These are phyloP conservation scores for Apostasia ramifera DNA, from an alignment of 106 monocot genomes.

Conservation along the genomic window DNA sequence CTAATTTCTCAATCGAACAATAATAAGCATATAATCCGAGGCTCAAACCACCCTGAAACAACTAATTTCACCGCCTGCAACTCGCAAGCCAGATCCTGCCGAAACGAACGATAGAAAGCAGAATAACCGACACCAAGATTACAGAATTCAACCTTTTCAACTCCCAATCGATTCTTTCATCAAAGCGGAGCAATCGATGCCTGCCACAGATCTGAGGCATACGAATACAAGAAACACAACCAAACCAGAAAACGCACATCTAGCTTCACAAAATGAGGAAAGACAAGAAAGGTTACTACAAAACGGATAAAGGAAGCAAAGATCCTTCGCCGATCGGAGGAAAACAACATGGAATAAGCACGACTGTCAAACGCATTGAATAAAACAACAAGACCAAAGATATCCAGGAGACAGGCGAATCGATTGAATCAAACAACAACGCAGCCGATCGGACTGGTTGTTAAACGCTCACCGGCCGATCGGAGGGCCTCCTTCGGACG, in stretches of 20 bases:
- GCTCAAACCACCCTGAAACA: background rate
- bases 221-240: background rate
- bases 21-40: background rate
- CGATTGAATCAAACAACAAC: background rate
- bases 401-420: background rate
- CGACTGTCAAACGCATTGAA: no score
- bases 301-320: background rate
- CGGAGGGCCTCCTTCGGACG: background rate
- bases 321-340: background rate
- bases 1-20: background rate
- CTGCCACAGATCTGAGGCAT: background rate
- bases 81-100: constrained; percentile 2
- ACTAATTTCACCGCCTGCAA: background rate
- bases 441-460: background rate
- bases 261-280: background rate
- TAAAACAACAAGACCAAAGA: no score
- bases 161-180: background rate
- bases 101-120: background rate
- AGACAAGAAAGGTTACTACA: background rate
- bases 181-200: background rate
- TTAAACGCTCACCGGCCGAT: constrained; percentile 3
- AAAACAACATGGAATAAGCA: background rate
- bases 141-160: constrained; percentile 2
- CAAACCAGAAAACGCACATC: background rate
- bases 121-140: background rate